Base-by-base conservation (phyloP, 192 early-diverging fungal genomes). In the Ambispora gerdemannii region DNA sequence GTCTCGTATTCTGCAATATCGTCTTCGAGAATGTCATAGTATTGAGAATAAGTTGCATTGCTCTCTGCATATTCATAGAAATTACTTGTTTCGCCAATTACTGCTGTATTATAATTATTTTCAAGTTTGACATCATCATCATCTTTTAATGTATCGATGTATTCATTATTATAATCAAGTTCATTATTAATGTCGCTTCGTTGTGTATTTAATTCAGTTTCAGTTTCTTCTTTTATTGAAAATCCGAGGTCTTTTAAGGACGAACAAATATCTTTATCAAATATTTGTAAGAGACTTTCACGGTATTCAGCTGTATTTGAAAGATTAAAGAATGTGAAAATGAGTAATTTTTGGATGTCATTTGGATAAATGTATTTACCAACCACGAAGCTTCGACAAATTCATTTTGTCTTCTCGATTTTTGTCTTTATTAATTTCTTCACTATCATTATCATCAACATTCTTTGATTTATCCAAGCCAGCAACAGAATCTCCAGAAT, bases 401-500 rank as follows among this genome's bases (percentile, higher is more conserved):
- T 17, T 36, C 4, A 15, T 47, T 34, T 24, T 52, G 47, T 27
- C 2, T n/a, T 55, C 32, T 8, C 52, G 55, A 59, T 36, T 30
- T 70, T 60, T 70, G 1, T 27, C 20, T 49, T 22, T 31, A 31
- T 60, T 53, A 11, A 58, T 70, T 25, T 24, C 15, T 35, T 67
- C 43, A 25, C 75, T 62, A 3, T 74, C 68, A 27, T 60, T 71
- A 27, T 72, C 67, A 25, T 62, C 27, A 55, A 31, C 53, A 22
- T 76, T 74, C 3, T 79, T 73, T 0, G 72, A 72, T 4, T 77
- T 80, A 22, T 82, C 79, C 32, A 70, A 77, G 22, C 75, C 80
- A 6, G 81, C 80, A 24, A 76, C 75, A 4, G 90, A 88, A 81
- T 96, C 95, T 47, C 90, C 84, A n/a, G 95, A 89, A 75, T 98